Conservation (phyloP, 805 yeast genomes). For the Maudiozyma serrabonitensis region DNA sequence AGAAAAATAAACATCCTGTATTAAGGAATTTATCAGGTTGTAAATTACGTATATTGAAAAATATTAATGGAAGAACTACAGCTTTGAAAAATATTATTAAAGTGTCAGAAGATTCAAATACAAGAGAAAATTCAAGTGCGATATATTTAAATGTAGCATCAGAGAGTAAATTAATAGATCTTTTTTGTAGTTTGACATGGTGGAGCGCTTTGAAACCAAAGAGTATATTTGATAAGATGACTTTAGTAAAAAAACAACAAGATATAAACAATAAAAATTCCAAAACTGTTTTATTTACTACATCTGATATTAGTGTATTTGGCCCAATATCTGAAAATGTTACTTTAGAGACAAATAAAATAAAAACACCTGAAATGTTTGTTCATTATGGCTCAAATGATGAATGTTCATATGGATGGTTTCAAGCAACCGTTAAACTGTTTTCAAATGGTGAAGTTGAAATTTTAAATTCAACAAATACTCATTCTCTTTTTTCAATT, state of each 20-base stretch:
- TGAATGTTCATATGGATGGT: slow-evolving; percentile 49
- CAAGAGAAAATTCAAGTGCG: neutral
- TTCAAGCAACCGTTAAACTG: slow-evolving; percentile 59
- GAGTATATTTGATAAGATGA: slow-evolving; percentile 45
- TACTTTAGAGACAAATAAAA: slow-evolving; percentile 5
- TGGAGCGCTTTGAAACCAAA: slow-evolving; percentile 48
- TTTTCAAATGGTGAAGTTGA: slow-evolving; percentile 55
- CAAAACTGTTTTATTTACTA: slow-evolving; percentile 35
- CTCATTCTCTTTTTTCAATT: slow-evolving; percentile 48
- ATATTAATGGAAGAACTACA: slow-evolving; percentile 1
- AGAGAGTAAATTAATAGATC: slow-evolving; percentile 29
- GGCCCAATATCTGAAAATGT: slow-evolving; percentile 39
- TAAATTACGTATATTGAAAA: slow-evolving; percentile 11
- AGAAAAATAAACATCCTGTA: slow-evolving; percentile 7
- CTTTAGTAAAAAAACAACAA: neutral
- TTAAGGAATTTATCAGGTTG: slow-evolving; percentile 21
- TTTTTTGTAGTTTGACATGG: slow-evolving; percentile 39
- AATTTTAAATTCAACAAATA: slow-evolving; percentile 53
- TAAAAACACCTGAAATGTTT: slow-evolving; percentile 1
- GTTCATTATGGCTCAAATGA: neutral
- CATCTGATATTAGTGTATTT: slow-evolving; percentile 51
- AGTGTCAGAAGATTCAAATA: slow-evolving; percentile 7
- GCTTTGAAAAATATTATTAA: slow-evolving; percentile 8
- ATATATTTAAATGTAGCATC: slow-evolving; percentile 15
- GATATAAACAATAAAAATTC: neutral